phyloP scores from a whole-genome alignment of 2,329 filamentous ascomycete species.

The Madurella mycetomatis region DNA sequence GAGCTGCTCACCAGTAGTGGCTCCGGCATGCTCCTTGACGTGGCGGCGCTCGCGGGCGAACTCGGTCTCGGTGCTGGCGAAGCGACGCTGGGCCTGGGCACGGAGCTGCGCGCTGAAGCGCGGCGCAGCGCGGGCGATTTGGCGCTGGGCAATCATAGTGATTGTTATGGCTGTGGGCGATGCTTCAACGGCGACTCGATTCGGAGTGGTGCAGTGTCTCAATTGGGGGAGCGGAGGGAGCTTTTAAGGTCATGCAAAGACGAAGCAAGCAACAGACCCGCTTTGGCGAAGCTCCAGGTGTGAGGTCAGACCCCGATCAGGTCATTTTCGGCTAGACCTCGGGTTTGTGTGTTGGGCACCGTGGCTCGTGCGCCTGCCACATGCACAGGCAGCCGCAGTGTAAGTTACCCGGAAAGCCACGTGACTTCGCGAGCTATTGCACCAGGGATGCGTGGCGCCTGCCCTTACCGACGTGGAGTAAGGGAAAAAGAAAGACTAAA shows the following conservation, averaged over 20 bases:
- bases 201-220: conserved; percentile 7
- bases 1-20: conserved; percentile 66
- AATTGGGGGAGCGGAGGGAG: conserved; percentile 8
- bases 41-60: conserved; percentile 90
- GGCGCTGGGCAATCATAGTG: conserved; percentile 20
- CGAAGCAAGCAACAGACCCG: conserved; percentile 22
- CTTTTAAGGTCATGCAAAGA: conserved; percentile 10
- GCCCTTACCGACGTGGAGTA: background rate
- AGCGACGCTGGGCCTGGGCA: conserved; percentile 61
- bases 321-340: conserved; percentile 24
- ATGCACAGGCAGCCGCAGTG: conserved; percentile 8
- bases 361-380: background rate
- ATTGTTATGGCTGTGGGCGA: background rate
- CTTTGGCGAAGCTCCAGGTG: conserved; percentile 17
- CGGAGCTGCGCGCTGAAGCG: conserved; percentile 59
- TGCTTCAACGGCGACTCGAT: conserved; percentile 8
- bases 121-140: conserved; percentile 23
- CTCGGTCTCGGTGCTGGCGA: conserved; percentile 65
- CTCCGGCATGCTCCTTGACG: conserved; percentile 84
- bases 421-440: conserved; percentile 16
- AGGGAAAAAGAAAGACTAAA: background rate
- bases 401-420: conserved; percentile 1
- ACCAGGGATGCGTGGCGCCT: background rate
- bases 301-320: conserved; percentile 26
- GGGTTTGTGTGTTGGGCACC: conserved; percentile 13